Evolutionary conservation across 23 red algal species (phyloP).

Genomic region (Chondrus crispus): DNA sequence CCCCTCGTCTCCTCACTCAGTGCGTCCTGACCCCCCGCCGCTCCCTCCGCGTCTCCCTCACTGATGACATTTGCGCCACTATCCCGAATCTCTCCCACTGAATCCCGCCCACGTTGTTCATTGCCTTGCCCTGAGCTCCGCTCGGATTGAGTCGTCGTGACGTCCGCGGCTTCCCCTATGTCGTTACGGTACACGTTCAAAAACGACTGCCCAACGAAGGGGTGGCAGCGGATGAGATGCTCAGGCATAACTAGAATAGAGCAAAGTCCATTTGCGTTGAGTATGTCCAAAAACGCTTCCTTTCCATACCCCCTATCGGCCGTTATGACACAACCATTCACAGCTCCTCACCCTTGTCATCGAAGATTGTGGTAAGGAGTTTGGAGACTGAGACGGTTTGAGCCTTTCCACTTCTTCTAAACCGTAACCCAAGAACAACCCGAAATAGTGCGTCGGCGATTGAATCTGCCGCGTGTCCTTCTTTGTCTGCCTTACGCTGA

Average conservation of each 20-base stretch:
- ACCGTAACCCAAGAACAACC: not conserved
- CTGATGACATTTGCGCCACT: not conserved
- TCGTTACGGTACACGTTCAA: not conserved
- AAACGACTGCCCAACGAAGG: not conserved
- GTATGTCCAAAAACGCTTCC: not conserved
- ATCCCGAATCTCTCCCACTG: not conserved
- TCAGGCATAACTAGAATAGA: not conserved
- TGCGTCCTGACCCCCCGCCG: not conserved
- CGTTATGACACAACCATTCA: not conserved
- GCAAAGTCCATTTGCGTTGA: not conserved
- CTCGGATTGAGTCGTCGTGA: not conserved
- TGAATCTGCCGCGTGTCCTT: not conserved
- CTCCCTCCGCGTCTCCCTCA: not conserved
- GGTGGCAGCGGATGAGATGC: not conserved
- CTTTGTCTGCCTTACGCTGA: not conserved
- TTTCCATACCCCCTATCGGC: not conserved
- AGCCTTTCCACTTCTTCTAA: not conserved
- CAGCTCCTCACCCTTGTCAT: not conserved
- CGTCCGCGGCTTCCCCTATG: not conserved
- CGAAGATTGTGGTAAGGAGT: not conserved
- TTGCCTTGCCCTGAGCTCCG: not conserved
- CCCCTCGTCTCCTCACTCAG: not conserved
- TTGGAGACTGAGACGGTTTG: not conserved
- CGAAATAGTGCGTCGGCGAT: not conserved
- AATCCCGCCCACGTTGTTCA: not conserved